Evolutionary conservation across 2,329 filamentous ascomycete genomes (phyloP), one percentile per base, ranked within the genome.

Genomic region (Trichoderma afroharzianum): DNA sequence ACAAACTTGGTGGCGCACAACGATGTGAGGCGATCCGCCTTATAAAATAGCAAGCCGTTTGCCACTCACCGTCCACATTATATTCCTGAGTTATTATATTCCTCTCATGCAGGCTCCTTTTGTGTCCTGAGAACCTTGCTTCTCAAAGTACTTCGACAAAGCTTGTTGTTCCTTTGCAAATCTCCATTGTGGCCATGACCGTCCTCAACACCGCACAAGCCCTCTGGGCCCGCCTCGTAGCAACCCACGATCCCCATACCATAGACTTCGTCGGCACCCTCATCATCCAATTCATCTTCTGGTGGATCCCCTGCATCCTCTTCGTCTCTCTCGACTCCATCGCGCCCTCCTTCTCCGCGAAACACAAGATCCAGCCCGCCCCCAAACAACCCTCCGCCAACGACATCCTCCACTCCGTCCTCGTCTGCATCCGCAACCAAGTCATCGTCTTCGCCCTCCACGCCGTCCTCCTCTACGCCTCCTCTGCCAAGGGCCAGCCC

Each of bases 311-410:
- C 0, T 83, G 81, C 6, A 74, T 77, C 11, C 32, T 82, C 63
- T 87, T 85, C 74, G 77, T 85, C 28, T 77, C 76, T 0, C 80
- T 88, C 15, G 84, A 86, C 73, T 53, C 72, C 11, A 12, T 84
- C 12, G 79, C 82, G n/a, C 87, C 87, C 0, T 59, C 75, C 9
- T 88, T 87, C 74, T 85, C 86, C 0, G 79, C 79, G 8, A 80
- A 80, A 5, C 86, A 88, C 80, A 88, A 88, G 76, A 84, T 88
- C 71, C 87, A 88, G 73, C 85, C 85, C 0, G 81, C 83, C 0
- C 82, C 83, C 1, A 85, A 83, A 63, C 86, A 87, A 74, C 86
- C 87, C 1, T 84, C 82, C 1, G 53, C 76, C 1, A 73, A 75
- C 3, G 84, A 88, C n/a, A 80, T 87, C 28, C 50, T 76, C 2